Conservation (phyloP, 768 basidiomycete species). For the Russula ochroleuca region DNA sequence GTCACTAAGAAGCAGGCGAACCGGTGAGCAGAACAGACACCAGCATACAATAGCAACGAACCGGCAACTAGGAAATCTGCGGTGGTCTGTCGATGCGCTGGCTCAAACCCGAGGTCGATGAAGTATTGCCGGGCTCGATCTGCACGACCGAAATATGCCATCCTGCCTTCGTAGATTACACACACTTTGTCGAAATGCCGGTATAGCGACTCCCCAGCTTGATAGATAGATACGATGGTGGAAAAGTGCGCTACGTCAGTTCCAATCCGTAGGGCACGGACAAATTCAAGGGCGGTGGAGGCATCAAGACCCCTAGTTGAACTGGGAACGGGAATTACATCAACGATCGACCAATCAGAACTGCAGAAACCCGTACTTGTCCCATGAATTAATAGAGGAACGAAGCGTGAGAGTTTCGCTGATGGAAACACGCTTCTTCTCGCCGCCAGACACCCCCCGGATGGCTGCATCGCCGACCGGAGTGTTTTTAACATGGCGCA, state of each 20-base stretch:
- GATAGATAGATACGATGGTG: slow-evolving; percentile 81
- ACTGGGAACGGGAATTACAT: slow-evolving; percentile 30
- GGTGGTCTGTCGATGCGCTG: slow-evolving; percentile 53
- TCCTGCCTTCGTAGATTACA: slow-evolving; percentile 67
- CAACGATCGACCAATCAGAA: background rate
- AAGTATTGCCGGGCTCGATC: slow-evolving; percentile 66
- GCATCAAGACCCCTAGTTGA: slow-evolving; percentile 50
- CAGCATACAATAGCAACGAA: slow-evolving; percentile 19
- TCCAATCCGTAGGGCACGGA: slow-evolving; percentile 51
- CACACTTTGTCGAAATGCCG: slow-evolving; percentile 75
- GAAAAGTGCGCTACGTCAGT: slow-evolving; percentile 45
- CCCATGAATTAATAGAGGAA: slow-evolving; percentile 65
- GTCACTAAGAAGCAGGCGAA: slow-evolving; percentile 40
- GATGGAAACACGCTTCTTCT: slow-evolving; percentile 79
- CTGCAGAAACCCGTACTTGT: slow-evolving; percentile 47
- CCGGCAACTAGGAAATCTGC: slow-evolving; percentile 54
- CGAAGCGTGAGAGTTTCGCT: slow-evolving; percentile 63
- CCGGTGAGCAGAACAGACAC: background rate
- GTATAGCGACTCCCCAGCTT: slow-evolving; percentile 69
- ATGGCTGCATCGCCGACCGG: slow-evolving; percentile 74
- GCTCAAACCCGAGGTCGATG: slow-evolving; percentile 58
- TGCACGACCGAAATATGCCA: slow-evolving; percentile 72
- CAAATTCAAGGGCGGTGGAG: slow-evolving; percentile 57
- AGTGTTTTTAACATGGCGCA: slow-evolving; percentile 66
- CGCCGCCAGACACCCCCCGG: slow-evolving; percentile 70